Conservation (phyloP, 495 filamentous ascomycete species). For the Annulohypoxylon stygium region DNA sequence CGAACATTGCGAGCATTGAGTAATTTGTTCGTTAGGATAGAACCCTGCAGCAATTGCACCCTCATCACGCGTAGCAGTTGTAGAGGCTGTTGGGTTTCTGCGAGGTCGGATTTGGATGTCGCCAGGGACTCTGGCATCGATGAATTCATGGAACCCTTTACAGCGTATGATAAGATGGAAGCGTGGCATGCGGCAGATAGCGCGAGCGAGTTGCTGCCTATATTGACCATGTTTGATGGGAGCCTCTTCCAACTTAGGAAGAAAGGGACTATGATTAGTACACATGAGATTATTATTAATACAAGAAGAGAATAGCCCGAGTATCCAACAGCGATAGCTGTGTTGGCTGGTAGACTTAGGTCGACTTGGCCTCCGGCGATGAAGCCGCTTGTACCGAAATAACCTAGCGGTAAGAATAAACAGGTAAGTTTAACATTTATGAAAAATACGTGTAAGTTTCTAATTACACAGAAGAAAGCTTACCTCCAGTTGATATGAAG, state of each 20-base stretch:
- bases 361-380: background rate
- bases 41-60: background rate
- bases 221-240: conserved; percentile 31
- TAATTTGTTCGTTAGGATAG: background rate
- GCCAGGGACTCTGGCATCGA: background rate
- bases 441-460: background rate
- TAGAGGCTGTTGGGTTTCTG: conserved; percentile 12
- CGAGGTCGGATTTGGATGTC: conserved; percentile 3
- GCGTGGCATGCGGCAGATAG: conserved; percentile 42
- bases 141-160: background rate
- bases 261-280: conserved; percentile 25
- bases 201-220: conserved; percentile 44
- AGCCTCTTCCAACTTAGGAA: conserved; percentile 25
- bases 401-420: conserved; percentile 34
- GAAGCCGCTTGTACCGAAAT: conserved; percentile 27
- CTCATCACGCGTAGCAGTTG: conserved; percentile 30
- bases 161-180: conserved; percentile 33
- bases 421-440: background rate
- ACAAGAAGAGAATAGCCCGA: conserved; percentile 34
- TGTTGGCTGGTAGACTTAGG: conserved; percentile 35
- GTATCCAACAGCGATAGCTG: conserved; percentile 36
- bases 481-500: conserved; percentile 37
- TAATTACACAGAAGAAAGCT: background rate
- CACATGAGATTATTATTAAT: conserved; percentile 22
- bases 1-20: background rate